Evolutionary conservation across 2,329 filamentous ascomycete species (phyloP).

Genomic region (Colletotrichum eleusines): DNA sequence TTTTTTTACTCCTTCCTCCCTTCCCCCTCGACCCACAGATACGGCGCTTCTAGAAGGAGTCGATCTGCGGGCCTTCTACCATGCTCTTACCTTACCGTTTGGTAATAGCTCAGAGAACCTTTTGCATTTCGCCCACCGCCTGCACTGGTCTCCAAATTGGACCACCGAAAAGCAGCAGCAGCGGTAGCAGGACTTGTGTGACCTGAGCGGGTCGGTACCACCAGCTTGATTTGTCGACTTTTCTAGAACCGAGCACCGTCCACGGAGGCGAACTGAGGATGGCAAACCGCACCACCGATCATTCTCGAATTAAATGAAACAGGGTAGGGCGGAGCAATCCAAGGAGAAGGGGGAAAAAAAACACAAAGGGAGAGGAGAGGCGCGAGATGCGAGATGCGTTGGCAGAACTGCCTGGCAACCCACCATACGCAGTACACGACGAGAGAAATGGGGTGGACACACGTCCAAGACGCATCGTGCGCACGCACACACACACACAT

Average conservation of each 20-base stretch:
- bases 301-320: conserved; percentile 28
- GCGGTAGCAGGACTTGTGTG: neutral
- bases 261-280: neutral
- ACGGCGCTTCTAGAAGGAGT: conserved; percentile 39
- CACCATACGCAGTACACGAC: conserved; percentile 7
- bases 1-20: conserved; percentile 1
- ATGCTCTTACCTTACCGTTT: conserved; percentile 42
- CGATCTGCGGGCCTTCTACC: conserved; percentile 25
- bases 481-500: conserved; percentile 22
- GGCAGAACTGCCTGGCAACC: conserved; percentile 18
- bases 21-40: too few species aligned
- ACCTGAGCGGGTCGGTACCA: conserved; percentile 19
- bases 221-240: conserved; percentile 38
- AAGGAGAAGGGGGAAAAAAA: neutral
- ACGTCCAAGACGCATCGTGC: conserved; percentile 31
- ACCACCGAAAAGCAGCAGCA: conserved; percentile 10
- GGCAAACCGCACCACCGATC: neutral
- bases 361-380: conserved; percentile 4
- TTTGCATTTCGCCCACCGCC: conserved; percentile 34
- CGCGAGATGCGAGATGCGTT: conserved; percentile 26
- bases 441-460: conserved; percentile 25
- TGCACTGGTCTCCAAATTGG: conserved; percentile 21
- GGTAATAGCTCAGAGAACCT: conserved; percentile 39
- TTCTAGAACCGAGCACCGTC: conserved; percentile 21
- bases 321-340: conserved; percentile 36